A percentile compares a stretch with the other conserved stretches of the same genome.
Evolutionary conservation across 2,329 filamentous ascomycete species (phyloP).

Genomic region (Hypomyces perniciosus): DNA sequence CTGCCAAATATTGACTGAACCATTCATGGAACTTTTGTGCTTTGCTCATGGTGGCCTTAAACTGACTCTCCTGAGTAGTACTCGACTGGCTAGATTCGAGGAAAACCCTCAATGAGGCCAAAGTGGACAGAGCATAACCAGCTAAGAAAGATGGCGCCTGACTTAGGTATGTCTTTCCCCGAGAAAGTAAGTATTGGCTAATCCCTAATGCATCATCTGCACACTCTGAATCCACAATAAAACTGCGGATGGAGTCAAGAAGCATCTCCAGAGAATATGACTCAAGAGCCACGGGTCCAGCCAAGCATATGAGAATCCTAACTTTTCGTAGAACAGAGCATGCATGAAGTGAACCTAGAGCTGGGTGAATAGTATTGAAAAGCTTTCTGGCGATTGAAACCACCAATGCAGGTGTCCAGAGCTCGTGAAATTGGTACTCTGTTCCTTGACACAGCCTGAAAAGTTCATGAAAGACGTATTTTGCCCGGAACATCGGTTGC

Average conservation of each 20-base stretch:
- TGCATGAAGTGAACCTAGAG: constrained; percentile 79
- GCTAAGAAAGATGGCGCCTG: constrained; percentile 69
- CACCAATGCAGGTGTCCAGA: constrained; percentile 74
- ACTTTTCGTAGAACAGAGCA: constrained; percentile 84
- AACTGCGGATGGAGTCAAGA: constrained; percentile 70
- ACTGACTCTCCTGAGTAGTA: constrained; percentile 80
- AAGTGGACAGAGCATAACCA: constrained; percentile 70
- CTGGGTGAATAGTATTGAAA: constrained; percentile 73
- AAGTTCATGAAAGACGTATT: constrained; percentile 68
- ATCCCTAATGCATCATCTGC: constrained; percentile 86
- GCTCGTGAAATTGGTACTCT: constrained; percentile 53
- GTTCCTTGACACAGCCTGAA: constrained; percentile 70
- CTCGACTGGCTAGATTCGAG: constrained; percentile 68
- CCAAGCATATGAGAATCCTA: constrained; percentile 71
- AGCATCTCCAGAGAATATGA: constrained; percentile 90
- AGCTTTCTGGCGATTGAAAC: constrained; percentile 70
- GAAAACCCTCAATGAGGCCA: constrained; percentile 73
- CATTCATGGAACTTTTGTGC: constrained; percentile 71
- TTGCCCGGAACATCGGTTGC: constrained; percentile 79
- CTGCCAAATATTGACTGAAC: constrained; percentile 64
- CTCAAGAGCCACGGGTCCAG: constrained; percentile 63
- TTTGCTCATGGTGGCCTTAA: constrained; percentile 68
- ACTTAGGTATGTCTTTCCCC: constrained; percentile 59
- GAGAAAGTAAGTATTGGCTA: constrained; percentile 72
- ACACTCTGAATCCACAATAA: constrained; percentile 77